Conservation (phyloP, 495 filamentous ascomycete genomes). For the Pseudotulostoma volvatum region DNA sequence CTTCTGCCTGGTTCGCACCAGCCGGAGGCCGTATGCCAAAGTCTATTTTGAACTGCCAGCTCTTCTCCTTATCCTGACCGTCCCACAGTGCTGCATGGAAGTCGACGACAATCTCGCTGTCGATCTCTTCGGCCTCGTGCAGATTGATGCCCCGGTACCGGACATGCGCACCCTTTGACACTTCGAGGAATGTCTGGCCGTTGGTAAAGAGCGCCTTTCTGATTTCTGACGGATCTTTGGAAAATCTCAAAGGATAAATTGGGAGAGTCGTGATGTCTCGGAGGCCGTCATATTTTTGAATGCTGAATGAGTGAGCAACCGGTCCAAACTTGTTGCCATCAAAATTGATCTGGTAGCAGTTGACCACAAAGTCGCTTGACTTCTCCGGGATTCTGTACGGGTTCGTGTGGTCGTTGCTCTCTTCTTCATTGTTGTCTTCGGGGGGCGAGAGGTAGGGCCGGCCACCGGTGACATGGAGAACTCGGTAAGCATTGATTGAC, state of each 20-base stretch:
- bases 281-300: conserved; percentile 21
- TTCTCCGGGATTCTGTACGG: conserved; percentile 4
- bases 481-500: conserved; percentile 13
- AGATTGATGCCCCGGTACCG: conserved; percentile 29
- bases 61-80: conserved; percentile 4
- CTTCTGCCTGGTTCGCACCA: too few species aligned
- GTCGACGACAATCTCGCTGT: conserved; percentile 36
- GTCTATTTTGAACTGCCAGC: conserved; percentile 2
- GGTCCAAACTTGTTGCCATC: conserved; percentile 25
- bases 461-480: conserved; percentile 10
- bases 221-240: conserved; percentile 4
- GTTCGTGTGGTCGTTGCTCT: not conserved
- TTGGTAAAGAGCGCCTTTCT: conserved; percentile 13
- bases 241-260: conserved; percentile 20
- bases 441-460: conserved; percentile 6
- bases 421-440: conserved; percentile 3
- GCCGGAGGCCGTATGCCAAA: too few species aligned
- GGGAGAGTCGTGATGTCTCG: conserved; percentile 16
- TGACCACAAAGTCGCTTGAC: conserved; percentile 5
- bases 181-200: conserved; percentile 19
- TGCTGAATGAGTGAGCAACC: conserved; percentile 10
- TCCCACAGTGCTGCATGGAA: conserved; percentile 23
- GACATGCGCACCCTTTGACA: conserved; percentile 16
- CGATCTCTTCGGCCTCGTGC: conserved; percentile 20
- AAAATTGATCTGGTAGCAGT: conserved; percentile 25